Conservation (phyloP, 1,284 basidiomycete genomes). For the Agroathelia rolfsii region DNA sequence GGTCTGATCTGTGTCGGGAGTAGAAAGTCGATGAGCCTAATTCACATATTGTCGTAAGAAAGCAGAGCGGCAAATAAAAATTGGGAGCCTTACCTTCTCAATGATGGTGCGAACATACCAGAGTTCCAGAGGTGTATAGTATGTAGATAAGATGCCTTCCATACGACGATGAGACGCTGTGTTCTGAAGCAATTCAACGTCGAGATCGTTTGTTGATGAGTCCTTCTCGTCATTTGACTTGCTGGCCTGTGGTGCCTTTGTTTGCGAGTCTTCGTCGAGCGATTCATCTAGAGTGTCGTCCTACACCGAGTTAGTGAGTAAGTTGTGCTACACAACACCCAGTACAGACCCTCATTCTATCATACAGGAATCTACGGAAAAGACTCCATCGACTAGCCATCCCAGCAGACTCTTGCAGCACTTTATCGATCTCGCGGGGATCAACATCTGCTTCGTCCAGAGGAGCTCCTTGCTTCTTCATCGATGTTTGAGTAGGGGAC, state of each 20-base stretch:
- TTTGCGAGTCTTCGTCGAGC: neutral
- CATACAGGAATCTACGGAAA: constrained; percentile 80
- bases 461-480: constrained; percentile 28
- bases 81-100: constrained; percentile 56
- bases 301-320: constrained; percentile 7
- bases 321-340: neutral
- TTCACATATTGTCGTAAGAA: constrained; percentile 4
- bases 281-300: constrained; percentile 10
- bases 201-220: constrained; percentile 13
- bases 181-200: constrained; percentile 32
- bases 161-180: constrained; percentile 54
- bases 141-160: constrained; percentile 58
- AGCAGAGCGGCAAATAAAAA: neutral
- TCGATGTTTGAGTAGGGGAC: constrained; percentile 23
- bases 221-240: constrained; percentile 9
- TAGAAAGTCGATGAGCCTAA: constrained; percentile 65
- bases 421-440: constrained; percentile 83
- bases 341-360: constrained; percentile 50
- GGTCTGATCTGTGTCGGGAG: constrained; percentile 54
- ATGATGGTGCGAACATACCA: constrained; percentile 89
- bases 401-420: constrained; percentile 77
- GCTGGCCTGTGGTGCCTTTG: neutral
- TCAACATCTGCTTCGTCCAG: constrained; percentile 72
- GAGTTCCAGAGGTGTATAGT: constrained; percentile 83
- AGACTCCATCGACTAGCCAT: constrained; percentile 90